Evolutionary conservation across 345 rosid genomes (phyloP), one percentile per base, ranked within the genome.

Genomic region (Brassica carinata): DNA sequence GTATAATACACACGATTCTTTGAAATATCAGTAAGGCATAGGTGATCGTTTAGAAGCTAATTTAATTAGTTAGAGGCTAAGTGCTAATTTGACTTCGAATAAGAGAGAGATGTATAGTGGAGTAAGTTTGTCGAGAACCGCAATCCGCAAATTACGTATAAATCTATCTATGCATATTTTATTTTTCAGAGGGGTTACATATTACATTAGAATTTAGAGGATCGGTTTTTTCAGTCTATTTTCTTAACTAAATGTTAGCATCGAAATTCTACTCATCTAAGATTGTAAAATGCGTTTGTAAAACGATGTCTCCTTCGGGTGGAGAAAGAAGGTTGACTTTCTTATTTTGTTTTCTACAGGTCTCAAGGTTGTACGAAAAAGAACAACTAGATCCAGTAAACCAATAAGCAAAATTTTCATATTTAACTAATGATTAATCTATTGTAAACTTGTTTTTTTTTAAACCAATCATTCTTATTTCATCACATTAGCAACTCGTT

Each of bases 111-210:
- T 26, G 58, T 62, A 40, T 64, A 64, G 69, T 74, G 77, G 77
- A 64, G 70, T 74, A 64, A 74, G 70, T 74, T 40, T 61, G 70
- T 64, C 17, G 77, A 43, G 70, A 74, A 74, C 77, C 17, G 45
- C 7, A 74, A 74, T 53, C 69, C 77, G 69, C 30, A 64, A 74
- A 64, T 45, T 64, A 64, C 55, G 70, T 43, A 63, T 13, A 8
- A 48, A 26, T 61, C 5, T 58, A 58, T 53, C 19, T 51, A 1
- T 53, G 8, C 8, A 53, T 53, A 53, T 48, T 48, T 48, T 48
- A 9, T 9, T 43, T 43, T 2, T 43, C 51, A 43, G 51, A 8
- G 5, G 51, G 10, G 51, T 43, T 11, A 11, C 51, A 43, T 7
- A 43, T 43, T 43, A 43, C n/a, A 31, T 23, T 23, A 23, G 26